These are phyloP conservation scores for Xylariaceae sp. DNA, from an alignment of 2,329 filamentous ascomycete species.

Conservation along the genomic window DNA sequence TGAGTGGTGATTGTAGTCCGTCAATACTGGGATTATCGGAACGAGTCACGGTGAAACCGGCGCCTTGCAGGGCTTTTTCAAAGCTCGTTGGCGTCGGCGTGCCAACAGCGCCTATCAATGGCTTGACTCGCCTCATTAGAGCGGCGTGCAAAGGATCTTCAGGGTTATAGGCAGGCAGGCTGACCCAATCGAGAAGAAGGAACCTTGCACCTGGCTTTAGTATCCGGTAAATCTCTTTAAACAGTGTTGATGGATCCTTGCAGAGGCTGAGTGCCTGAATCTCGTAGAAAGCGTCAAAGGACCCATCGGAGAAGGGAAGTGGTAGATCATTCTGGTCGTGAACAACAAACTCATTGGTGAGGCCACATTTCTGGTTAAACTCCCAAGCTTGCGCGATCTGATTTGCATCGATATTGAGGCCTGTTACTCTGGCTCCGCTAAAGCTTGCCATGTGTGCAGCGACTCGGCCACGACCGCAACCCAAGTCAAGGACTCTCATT, in stretches of 20 bases:
- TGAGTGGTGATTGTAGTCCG: conserved; percentile 57
- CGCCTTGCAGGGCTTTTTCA: conserved; percentile 51
- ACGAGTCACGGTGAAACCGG: conserved; percentile 53
- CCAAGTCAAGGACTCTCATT: conserved; percentile 56
- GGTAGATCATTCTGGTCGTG: conserved; percentile 59
- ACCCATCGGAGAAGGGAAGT: conserved; percentile 54
- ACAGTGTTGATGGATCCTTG: conserved; percentile 53
- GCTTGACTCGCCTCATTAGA: conserved; percentile 61
- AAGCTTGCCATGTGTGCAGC: conserved; percentile 59
- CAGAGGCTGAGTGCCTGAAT: conserved; percentile 63
- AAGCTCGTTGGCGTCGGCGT: conserved; percentile 56
- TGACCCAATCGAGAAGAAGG: conserved; percentile 59
- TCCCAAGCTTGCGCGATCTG: conserved; percentile 46
- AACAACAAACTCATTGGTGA: conserved; percentile 52
- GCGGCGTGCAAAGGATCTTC: conserved; percentile 52
- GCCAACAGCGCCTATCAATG: conserved; percentile 60
- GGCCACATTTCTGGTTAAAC: conserved; percentile 42
- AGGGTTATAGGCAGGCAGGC: conserved; percentile 55
- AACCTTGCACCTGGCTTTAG: conserved; percentile 57
- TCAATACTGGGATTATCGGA: conserved; percentile 60
- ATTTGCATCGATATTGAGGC: conserved; percentile 61
- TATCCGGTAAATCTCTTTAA: conserved; percentile 55
- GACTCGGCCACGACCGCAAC: conserved; percentile 59
- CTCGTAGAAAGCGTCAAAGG: conserved; percentile 61
- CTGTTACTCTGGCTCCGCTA: conserved; percentile 54